These are phyloP conservation scores for Corrigiola litoralis DNA, from an alignment of 179 eudicot species.

Conservation along the genomic window DNA sequence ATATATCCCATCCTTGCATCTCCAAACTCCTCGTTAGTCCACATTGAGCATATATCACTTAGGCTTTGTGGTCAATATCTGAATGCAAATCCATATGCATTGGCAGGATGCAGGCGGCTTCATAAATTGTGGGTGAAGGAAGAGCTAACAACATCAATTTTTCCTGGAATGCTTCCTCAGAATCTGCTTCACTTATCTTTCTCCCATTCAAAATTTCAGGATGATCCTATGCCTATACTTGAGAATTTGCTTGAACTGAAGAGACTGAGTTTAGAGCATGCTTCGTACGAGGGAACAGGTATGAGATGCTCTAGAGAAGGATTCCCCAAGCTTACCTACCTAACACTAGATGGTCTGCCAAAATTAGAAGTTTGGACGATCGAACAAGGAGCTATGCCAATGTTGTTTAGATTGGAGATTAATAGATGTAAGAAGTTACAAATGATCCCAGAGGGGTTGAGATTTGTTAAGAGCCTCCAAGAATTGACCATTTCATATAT, in stretches of 20 bases:
- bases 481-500: constrained; percentile 13
- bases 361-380: constrained; percentile 5
- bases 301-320: constrained; percentile 4
- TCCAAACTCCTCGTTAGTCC: neutral
- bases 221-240: constrained; percentile 22
- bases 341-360: constrained; percentile 13
- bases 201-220: neutral
- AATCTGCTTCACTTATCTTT: neutral
- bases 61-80: constrained; percentile 1
- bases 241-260: constrained; percentile 5
- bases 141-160: neutral
- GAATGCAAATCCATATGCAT: neutral
- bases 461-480: constrained; percentile 1
- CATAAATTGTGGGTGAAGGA: constrained; percentile 20
- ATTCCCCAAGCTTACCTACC: constrained; percentile 8
- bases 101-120: neutral
- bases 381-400: constrained; percentile 14
- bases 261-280: constrained; percentile 18
- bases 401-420: constrained; percentile 9
- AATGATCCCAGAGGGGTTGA: constrained; percentile 15
- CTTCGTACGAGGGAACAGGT: constrained; percentile 4
- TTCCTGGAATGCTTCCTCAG: neutral
- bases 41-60: constrained; percentile 10
- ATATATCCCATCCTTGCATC: neutral
- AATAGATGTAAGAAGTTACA: constrained; percentile 12